Percentiles rank a stretch among this genome's conserved stretches.
phyloP scores from a whole-genome alignment of 2,329 filamentous ascomycete genomes.

The Verticillium tricorpus region DNA sequence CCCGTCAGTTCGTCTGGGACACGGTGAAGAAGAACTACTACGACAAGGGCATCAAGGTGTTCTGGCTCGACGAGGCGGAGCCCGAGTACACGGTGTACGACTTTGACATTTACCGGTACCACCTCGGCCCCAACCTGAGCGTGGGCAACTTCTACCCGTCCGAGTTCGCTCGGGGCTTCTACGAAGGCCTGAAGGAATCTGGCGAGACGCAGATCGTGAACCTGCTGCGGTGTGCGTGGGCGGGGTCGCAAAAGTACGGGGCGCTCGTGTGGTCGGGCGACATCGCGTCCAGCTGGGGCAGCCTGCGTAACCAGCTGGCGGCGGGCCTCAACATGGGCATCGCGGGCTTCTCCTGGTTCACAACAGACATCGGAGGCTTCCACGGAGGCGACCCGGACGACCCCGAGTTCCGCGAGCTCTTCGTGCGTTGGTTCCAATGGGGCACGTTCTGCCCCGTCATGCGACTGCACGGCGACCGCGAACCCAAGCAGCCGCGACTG shows the following conservation, averaged over 20 bases:
- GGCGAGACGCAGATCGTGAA: conserved; percentile 57
- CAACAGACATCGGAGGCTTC: conserved; percentile 67
- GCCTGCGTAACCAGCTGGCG: conserved; percentile 54
- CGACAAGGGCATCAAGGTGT: conserved; percentile 55
- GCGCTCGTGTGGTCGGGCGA: conserved; percentile 65
- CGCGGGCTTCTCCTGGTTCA: conserved; percentile 63
- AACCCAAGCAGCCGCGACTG: conserved; percentile 39
- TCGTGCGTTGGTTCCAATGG: conserved; percentile 68
- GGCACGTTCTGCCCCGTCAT: conserved; percentile 64
- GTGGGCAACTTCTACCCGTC: conserved; percentile 57
- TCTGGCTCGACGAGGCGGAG: conserved; percentile 68
- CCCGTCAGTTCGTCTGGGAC: conserved; percentile 55
- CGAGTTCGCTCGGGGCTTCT: conserved; percentile 55
- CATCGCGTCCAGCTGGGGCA: conserved; percentile 59
- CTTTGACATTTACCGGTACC: conserved; percentile 64
- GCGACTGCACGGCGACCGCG: conserved; percentile 61
- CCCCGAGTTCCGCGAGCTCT: conserved; percentile 54
- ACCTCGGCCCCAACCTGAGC: conserved; percentile 29
- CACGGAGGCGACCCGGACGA: conserved; percentile 58
- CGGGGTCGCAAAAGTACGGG: conserved; percentile 56
- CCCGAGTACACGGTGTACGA: conserved; percentile 62
- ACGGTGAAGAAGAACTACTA: conserved; percentile 58
- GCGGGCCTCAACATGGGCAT: conserved; percentile 64
- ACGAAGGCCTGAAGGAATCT: conserved; percentile 48
- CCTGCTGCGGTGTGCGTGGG: conserved; percentile 44